These are phyloP conservation scores for Trypanosoma caninum DNA, from an alignment of 208 protist genomes.

Conservation along the genomic window DNA sequence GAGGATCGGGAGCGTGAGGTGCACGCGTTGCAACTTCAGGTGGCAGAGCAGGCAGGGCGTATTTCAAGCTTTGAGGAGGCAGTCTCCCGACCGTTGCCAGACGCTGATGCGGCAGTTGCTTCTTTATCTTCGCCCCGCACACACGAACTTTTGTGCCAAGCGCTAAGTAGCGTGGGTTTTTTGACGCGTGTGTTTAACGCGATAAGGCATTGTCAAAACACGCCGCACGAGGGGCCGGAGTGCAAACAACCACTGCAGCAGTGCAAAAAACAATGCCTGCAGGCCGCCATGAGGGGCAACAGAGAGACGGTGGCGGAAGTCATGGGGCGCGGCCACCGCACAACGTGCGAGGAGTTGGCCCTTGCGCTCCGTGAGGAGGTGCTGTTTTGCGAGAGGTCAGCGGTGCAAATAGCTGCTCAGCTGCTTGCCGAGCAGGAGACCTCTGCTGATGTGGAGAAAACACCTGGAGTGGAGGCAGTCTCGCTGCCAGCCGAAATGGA, in stretches of 20 bases:
- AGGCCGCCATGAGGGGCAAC: slow-evolving; percentile 50
- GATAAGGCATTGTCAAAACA: slow-evolving; percentile 44
- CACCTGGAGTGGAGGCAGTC: background rate
- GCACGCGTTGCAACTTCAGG: slow-evolving; percentile 26
- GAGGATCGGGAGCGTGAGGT: slow-evolving; percentile 28
- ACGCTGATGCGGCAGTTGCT: slow-evolving; percentile 1
- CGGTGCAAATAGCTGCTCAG: slow-evolving; percentile 24
- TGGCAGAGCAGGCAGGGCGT: slow-evolving; percentile 37
- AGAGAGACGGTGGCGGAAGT: slow-evolving; percentile 26
- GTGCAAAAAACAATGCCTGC: slow-evolving; percentile 48
- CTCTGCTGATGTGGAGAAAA: background rate
- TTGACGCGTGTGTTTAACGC: slow-evolving; percentile 78
- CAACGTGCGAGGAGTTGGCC: slow-evolving; percentile 29
- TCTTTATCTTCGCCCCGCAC: slow-evolving; percentile 10
- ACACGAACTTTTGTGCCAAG: slow-evolving; percentile 42
- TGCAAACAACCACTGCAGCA: slow-evolving; percentile 32
- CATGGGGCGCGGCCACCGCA: slow-evolving; percentile 14
- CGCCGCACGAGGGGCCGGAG: slow-evolving; percentile 1
- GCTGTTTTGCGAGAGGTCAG: slow-evolving; percentile 51
- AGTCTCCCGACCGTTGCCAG: slow-evolving; percentile 4
- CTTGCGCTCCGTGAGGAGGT: slow-evolving; percentile 57
- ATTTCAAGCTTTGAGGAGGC: slow-evolving; percentile 53
- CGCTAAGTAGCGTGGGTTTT: slow-evolving; percentile 43
- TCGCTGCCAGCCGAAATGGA: background rate
- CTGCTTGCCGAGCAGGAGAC: slow-evolving; percentile 3